A percentile compares a stretch with the other conserved stretches of the same genome.
These are phyloP conservation scores for Balansia obtecta DNA, from an alignment of 2,329 filamentous ascomycete genomes.

Conservation along the genomic window DNA sequence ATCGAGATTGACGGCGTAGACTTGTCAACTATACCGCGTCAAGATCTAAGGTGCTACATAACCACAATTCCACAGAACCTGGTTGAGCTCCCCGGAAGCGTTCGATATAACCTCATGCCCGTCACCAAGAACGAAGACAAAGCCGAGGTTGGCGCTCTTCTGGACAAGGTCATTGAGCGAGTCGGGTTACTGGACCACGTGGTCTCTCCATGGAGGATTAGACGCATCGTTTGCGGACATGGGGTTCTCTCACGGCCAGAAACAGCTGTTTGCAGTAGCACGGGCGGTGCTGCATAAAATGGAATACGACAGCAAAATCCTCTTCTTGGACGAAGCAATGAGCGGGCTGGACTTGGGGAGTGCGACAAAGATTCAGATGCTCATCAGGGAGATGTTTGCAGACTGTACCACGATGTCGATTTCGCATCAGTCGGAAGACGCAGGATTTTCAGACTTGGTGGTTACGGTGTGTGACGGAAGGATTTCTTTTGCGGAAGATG, in stretches of 20 bases:
- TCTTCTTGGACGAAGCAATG: slow-evolving; percentile 5
- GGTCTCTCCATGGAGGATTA: slow-evolving; percentile 6
- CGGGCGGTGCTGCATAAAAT: slow-evolving; percentile 6
- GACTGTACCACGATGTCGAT: neutral
- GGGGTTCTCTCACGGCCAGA: slow-evolving; percentile 9
- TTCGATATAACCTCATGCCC: slow-evolving; percentile 5
- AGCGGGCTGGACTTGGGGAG: slow-evolving; percentile 5
- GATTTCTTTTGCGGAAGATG: no score
- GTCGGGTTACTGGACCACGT: slow-evolving; percentile 8
- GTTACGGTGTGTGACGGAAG: neutral
- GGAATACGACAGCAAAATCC: neutral
- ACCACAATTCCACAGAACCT: slow-evolving; percentile 19
- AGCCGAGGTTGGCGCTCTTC: slow-evolving; percentile 1
- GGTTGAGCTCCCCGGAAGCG: slow-evolving; percentile 8
- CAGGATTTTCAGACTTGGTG: neutral
- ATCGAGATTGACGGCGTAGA: slow-evolving; percentile 17
- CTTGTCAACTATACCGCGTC: slow-evolving; percentile 12
- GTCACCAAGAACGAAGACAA: neutral
- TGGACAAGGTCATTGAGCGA: slow-evolving; percentile 5
- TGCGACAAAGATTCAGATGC: neutral
- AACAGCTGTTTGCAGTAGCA: slow-evolving; percentile 10
- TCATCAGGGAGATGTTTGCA: neutral
- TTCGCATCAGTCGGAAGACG: neutral
- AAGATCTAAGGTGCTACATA: slow-evolving; percentile 16
- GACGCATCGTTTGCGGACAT: slow-evolving; percentile 6